phyloP scores from a whole-genome alignment of 345 rosid species.

The Odontarrhena argentea region DNA sequence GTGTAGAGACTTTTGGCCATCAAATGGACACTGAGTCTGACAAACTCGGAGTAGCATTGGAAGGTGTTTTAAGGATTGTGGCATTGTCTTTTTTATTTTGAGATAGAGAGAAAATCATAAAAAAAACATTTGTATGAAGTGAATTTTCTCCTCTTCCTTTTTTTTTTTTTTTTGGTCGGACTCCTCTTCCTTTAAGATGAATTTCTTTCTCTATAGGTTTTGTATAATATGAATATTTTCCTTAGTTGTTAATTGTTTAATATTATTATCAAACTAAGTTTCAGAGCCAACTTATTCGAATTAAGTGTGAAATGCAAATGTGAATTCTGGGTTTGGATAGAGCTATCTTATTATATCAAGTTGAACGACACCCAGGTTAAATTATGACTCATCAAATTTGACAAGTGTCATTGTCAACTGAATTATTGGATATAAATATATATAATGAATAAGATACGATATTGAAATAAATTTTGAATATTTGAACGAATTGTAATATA shows the following conservation, averaged over 20 bases:
- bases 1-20: conserved; percentile 65
- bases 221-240: not conserved
- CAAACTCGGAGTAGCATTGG: not conserved
- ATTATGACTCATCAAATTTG: no score
- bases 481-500: no score
- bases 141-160: conserved; percentile 15
- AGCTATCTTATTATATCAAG: no score
- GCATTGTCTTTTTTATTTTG: conserved; percentile 18
- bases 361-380: no score
- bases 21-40: conserved; percentile 64
- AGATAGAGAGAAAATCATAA: not conserved
- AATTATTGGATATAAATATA: no score
- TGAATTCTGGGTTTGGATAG: not conserved
- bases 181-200: conserved; percentile 14
- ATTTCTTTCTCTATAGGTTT: conserved; percentile 14
- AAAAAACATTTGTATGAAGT: conserved; percentile 26
- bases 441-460: no score
- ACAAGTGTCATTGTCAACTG: no score
- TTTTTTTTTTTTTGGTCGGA: no score
- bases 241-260: not conserved
- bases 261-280: not conserved
- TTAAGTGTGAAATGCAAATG: conserved; percentile 2
- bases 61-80: not conserved
- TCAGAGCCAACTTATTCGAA: not conserved
- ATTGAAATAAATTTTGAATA: no score